phyloP scores from a whole-genome alignment of 495 filamentous ascomycete species.

The Neurospora hispaniola region DNA sequence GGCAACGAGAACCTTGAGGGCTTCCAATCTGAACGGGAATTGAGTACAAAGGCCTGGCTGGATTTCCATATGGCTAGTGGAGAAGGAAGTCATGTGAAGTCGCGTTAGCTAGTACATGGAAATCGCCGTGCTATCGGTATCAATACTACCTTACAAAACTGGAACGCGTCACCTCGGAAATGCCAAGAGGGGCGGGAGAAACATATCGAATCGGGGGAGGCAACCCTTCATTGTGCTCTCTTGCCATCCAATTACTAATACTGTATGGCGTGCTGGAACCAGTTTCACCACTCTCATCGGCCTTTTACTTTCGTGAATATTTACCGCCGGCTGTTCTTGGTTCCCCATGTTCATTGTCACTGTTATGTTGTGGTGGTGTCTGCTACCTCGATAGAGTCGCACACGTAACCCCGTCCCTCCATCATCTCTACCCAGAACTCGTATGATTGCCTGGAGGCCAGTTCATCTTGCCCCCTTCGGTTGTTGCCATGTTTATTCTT shows the following conservation, averaged over 20 bases:
- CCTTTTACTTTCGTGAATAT: too few species aligned
- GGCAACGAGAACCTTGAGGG: background rate
- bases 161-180: background rate
- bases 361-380: background rate
- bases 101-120: background rate
- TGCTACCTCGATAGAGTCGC: background rate
- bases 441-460: background rate
- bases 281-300: background rate
- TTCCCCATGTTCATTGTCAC: background rate
- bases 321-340: background rate
- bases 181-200: background rate
- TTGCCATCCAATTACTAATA: background rate
- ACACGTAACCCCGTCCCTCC: background rate
- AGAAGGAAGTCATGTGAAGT: background rate
- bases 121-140: background rate
- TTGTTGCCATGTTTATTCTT: background rate
- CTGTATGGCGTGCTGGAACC: background rate
- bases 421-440: background rate
- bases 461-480: background rate
- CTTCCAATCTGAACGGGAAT: background rate
- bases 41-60: background rate
- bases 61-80: background rate
- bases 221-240: background rate
- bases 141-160: background rate
- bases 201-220: background rate